Conservation (phyloP, 1,139 yeast species). For the Pichia terricola region DNA sequence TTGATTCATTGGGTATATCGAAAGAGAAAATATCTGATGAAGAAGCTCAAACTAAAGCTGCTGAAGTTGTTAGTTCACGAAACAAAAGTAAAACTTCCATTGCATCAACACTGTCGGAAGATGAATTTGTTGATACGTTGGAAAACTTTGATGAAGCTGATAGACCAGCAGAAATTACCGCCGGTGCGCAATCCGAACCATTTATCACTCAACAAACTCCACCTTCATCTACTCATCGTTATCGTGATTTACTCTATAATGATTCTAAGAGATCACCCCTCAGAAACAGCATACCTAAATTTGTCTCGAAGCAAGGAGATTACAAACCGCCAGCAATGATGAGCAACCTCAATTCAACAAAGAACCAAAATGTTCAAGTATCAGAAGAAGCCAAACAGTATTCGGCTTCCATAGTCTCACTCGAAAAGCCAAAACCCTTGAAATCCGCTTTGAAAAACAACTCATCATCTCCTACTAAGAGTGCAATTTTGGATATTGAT, state of each 20-base stretch:
- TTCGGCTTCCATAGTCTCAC: background rate
- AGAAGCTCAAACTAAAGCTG: background rate
- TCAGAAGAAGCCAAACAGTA: background rate
- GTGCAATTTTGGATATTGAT: background rate
- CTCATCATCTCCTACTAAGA: conserved; percentile 3
- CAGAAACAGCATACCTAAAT: no score
- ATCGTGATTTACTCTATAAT: conserved; percentile 8
- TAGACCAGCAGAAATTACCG: conserved; percentile 1
- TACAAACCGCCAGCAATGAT: no score
- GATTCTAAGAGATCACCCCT: background rate
- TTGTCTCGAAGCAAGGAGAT: no score
- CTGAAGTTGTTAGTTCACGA: background rate
- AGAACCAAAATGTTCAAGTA: background rate
- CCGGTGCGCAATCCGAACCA: background rate
- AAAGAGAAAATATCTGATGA: background rate
- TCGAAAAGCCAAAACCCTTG: background rate
- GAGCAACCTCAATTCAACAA: no score
- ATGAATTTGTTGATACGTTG: conserved; percentile 6
- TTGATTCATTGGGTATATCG: conserved; percentile 4
- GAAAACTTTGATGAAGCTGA: background rate
- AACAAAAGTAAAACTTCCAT: no score
- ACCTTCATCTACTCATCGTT: conserved; percentile 2
- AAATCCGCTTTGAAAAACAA: conserved; percentile 6
- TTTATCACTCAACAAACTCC: no score
- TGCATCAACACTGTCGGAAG: conserved; percentile 1